Evolutionary conservation across 2,329 filamentous ascomycete genomes (phyloP), one percentile per base, ranked within the genome.

Genomic region (Phaeosphaeria sp.): DNA sequence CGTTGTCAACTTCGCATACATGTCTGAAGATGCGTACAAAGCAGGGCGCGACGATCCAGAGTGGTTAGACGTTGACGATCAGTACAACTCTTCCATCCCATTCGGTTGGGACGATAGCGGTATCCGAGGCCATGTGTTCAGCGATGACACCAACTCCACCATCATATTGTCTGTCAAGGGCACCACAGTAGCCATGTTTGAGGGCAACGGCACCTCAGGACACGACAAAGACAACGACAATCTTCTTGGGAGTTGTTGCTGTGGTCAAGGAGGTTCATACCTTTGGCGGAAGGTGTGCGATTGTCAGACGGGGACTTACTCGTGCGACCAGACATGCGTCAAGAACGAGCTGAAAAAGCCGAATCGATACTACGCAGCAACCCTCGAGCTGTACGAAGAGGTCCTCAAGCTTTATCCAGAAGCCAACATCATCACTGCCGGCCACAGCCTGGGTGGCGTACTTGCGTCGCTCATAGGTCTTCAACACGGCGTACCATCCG

Each of bases 201-300:
- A 75, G 50, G 72, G 73, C 17, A 74, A 75, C 30, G 74, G 74
- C 7, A 76, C 74, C 1, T 74, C 72, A 3, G 68, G 68, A 1
- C 68, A 71, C 44, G 74, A 76, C 53, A 76, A 76, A 49, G 74
- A 75, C 9, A 76, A 76, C 49, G 74, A 76, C 60, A 76, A 76
- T 22, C 58, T 76, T 1, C 74, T 72, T 47, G 74, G 73, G 0
- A 75, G 72, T 6, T 76, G 74, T 47, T 76, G 74, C 50, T 76
- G 74, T 48, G 74, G 68, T 18, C 74, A 76, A 44, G 72, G 72
- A 7, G 74, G 74, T 11, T 60, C 72, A 10, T 76, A 75, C 52
- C 68, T 74, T 36, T 76, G 74, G 74, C 65, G 69, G 6, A 59
- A 72, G 46, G 71, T 72, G 7, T 76, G 74, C 54, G 74, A 76